phyloP scores from a whole-genome alignment of 2,329 filamentous ascomycete species.

The Dryadomyces sulphureus region DNA sequence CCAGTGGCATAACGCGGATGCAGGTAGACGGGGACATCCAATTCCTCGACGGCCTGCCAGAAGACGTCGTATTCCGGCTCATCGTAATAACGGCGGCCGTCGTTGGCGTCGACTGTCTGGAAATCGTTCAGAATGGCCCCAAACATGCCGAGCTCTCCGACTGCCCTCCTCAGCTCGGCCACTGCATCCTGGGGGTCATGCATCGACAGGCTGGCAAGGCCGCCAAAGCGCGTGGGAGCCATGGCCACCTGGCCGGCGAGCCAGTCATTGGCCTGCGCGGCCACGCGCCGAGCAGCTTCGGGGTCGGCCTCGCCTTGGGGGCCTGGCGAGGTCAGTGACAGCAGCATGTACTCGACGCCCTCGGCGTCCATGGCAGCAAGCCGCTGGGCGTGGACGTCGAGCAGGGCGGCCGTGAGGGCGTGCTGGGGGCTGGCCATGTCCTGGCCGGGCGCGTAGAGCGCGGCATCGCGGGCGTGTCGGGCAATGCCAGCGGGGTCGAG shows the following conservation, averaged over 20 bases:
- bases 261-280: conserved; percentile 19
- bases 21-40: conserved; percentile 20
- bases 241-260: conserved; percentile 15
- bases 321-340: conserved; percentile 19
- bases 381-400: conserved; percentile 17
- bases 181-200: conserved; percentile 16
- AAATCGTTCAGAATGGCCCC: conserved; percentile 21
- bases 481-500: conserved; percentile 17
- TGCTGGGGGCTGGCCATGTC: conserved; percentile 9
- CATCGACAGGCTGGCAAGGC: conserved; percentile 19
- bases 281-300: conserved; percentile 13
- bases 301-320: conserved; percentile 17
- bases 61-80: conserved; percentile 16
- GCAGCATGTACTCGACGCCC: conserved; percentile 22
- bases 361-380: conserved; percentile 19
- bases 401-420: conserved; percentile 14
- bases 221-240: conserved; percentile 17
- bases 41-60: conserved; percentile 17
- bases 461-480: conserved; percentile 15
- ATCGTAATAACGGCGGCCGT: conserved; percentile 18
- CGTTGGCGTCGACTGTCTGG: conserved; percentile 12
- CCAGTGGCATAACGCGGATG: conserved; percentile 19
- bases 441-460: conserved; percentile 15
- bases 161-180: conserved; percentile 16
- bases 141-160: conserved; percentile 18